Evolutionary conservation across 306 rosid species (phyloP).

Genomic region (Citrullus amarus): DNA sequence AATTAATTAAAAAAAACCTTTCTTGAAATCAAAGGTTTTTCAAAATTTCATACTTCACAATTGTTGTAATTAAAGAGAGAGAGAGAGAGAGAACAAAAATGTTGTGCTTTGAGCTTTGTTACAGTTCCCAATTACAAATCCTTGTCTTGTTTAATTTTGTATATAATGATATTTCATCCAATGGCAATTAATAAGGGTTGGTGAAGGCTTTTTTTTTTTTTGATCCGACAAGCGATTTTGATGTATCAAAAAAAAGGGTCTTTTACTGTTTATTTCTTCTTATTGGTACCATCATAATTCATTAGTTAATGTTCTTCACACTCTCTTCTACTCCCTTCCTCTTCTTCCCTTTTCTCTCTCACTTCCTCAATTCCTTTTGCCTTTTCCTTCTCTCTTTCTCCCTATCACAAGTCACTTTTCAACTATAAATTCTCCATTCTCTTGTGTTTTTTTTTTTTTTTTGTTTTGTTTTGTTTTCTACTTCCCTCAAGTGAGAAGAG

Average conservation of each 20-base stretch:
- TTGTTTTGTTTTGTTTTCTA: neutral
- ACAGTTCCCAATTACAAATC: conserved; percentile 17
- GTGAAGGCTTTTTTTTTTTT: conserved; percentile 24
- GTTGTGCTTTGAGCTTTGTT: conserved; percentile 23
- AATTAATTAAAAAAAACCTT: neutral
- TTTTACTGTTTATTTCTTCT: conserved; percentile 43
- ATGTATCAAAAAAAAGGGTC: conserved; percentile 26
- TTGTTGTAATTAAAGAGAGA: no score
- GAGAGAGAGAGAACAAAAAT: conserved; percentile 15
- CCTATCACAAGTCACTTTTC: conserved; percentile 16
- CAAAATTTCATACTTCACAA: no score
- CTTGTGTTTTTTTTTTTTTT: neutral
- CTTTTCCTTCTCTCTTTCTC: conserved; percentile 12
- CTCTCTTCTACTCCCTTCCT: conserved; percentile 13
- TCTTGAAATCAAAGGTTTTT: no score
- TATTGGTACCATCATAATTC: conserved; percentile 31
- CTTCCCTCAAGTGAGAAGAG: neutral
- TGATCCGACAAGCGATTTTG: conserved; percentile 37
- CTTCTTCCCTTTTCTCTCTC: neutral
- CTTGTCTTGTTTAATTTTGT: conserved; percentile 18
- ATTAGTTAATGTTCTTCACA: conserved; percentile 19
- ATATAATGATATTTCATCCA: conserved; percentile 8
- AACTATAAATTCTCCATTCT: conserved; percentile 11
- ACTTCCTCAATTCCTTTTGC: conserved; percentile 38
- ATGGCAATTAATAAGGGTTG: conserved; percentile 60